Evolutionary conservation across 345 rosid species (phyloP).

Genomic region (Anastatica hierochuntica): DNA sequence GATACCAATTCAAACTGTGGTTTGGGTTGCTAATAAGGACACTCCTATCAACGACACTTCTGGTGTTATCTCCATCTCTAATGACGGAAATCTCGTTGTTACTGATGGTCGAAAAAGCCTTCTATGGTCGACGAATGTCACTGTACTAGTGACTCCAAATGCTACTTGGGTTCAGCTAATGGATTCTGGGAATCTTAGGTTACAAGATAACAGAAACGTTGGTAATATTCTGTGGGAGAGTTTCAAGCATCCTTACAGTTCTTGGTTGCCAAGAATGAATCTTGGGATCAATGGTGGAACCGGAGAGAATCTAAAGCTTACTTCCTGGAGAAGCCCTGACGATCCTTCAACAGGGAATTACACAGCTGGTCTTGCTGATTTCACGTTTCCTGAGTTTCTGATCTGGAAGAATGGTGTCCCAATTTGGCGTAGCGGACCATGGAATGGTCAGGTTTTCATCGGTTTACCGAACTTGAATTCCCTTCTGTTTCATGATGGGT

Average conservation of each 20-base stretch:
- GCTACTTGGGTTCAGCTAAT: constrained; percentile 32
- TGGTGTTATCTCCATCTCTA: too few relatives aligned
- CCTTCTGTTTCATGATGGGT: constrained; percentile 24
- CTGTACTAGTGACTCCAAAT: constrained; percentile 6
- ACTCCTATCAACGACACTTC: too few relatives aligned
- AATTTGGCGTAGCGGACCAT: constrained; percentile 47
- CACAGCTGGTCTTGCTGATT: constrained; percentile 24
- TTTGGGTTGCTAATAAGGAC: constrained; percentile 51
- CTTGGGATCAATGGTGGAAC: constrained; percentile 22
- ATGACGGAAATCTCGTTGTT: too few relatives aligned
- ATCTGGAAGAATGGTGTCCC: constrained; percentile 36
- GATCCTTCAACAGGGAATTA: constrained; percentile 52
- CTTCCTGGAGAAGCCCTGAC: constrained; percentile 40
- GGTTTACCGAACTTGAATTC: constrained; percentile 28
- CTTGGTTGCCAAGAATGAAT: constrained; percentile 31
- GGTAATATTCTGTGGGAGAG: constrained; percentile 41
- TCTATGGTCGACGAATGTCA: too few relatives aligned
- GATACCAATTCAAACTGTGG: constrained; percentile 11
- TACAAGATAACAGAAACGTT: constrained; percentile 17
- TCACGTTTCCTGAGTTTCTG: constrained; percentile 25
- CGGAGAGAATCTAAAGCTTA: constrained; percentile 20
- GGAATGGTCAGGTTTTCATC: constrained; percentile 41
- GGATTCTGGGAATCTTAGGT: constrained; percentile 42
- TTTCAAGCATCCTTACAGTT: constrained; percentile 32
- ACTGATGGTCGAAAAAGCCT: too few relatives aligned